These are phyloP conservation scores for Boletus rubroflammeus DNA, from an alignment of 768 basidiomycete genomes.

Conservation along the genomic window DNA sequence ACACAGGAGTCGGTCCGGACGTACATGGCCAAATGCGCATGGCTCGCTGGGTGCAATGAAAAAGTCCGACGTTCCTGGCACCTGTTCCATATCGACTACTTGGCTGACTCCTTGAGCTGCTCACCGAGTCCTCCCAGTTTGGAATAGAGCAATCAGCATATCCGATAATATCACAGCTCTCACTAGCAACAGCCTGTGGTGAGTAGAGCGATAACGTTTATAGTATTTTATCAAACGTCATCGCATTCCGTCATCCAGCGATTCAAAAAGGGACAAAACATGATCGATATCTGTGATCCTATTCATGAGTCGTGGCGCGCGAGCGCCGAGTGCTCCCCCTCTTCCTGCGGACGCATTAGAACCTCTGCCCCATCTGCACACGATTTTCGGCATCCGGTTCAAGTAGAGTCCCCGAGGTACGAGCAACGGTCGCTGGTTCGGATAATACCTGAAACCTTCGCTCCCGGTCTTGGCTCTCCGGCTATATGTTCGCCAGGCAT, in stretches of 20 bases:
- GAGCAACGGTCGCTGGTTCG: background rate
- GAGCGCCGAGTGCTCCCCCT: background rate
- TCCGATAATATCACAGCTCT: background rate
- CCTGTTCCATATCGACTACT: background rate
- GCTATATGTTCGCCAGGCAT: background rate
- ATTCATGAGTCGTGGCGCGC: background rate
- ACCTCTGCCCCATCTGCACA: background rate
- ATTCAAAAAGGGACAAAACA: background rate
- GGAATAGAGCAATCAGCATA: background rate
- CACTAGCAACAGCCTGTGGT: background rate
- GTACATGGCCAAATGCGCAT: background rate
- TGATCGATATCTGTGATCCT: constrained; percentile 15
- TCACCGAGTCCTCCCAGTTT: background rate
- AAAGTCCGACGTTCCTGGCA: constrained; percentile 9
- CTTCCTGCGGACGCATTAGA: constrained; percentile 14
- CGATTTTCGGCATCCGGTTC: background rate
- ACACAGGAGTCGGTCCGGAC: constrained; percentile 10
- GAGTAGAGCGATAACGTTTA: background rate
- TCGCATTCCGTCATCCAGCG: constrained; percentile 16
- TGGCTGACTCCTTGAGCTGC: background rate
- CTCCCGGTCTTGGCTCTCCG: background rate
- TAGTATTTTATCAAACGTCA: too few relatives aligned
- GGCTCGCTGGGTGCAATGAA: constrained; percentile 1
- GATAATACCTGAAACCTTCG: constrained; percentile 11
- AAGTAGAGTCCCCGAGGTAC: background rate